Evolutionary conservation across 768 basidiomycete genomes (phyloP).

Genomic region (Pleurotus giganteus): DNA sequence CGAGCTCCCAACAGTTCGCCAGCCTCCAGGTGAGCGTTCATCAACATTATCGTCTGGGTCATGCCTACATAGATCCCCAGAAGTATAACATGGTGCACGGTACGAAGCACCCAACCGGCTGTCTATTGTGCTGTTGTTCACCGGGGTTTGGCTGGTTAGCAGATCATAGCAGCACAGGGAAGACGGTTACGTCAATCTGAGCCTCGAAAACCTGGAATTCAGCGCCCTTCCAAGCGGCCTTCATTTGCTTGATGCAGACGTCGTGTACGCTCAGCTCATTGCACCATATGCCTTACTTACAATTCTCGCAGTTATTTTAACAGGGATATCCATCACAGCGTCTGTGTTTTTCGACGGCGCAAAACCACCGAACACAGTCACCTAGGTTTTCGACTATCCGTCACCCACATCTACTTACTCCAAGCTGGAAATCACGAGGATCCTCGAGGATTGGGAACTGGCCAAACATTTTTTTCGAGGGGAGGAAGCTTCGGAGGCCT

Average conservation of each 20-base stretch:
- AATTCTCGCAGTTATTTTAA: slow-evolving; percentile 59
- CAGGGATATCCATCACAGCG: slow-evolving; percentile 66
- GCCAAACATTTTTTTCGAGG: slow-evolving; percentile 64
- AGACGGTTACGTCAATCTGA: too few relatives aligned
- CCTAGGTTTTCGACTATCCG: slow-evolving; percentile 74
- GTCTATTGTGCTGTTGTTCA: too few relatives aligned
- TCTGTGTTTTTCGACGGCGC: slow-evolving; percentile 72
- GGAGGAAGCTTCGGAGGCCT: slow-evolving; percentile 47
- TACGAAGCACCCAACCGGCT: too few relatives aligned
- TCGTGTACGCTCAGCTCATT: slow-evolving; percentile 71
- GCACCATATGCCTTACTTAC: not conserved
- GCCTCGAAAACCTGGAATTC: slow-evolving; percentile 76
- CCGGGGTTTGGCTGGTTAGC: too few relatives aligned
- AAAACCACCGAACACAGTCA: slow-evolving; percentile 69
- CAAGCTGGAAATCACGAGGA: slow-evolving; percentile 43
- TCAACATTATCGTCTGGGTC: too few relatives aligned
- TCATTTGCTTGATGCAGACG: slow-evolving; percentile 75
- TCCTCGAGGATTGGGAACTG: slow-evolving; percentile 61
- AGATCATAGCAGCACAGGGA: too few relatives aligned
- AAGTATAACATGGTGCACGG: too few relatives aligned
- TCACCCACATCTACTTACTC: slow-evolving; percentile 54
- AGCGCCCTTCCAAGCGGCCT: slow-evolving; percentile 80
- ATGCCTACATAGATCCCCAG: too few relatives aligned
- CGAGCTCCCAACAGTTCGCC: too few relatives aligned
- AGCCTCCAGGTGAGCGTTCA: too few relatives aligned